phyloP scores from a whole-genome alignment of 2,329 filamentous ascomycete genomes.

The Hymenoscyphus repandus region DNA sequence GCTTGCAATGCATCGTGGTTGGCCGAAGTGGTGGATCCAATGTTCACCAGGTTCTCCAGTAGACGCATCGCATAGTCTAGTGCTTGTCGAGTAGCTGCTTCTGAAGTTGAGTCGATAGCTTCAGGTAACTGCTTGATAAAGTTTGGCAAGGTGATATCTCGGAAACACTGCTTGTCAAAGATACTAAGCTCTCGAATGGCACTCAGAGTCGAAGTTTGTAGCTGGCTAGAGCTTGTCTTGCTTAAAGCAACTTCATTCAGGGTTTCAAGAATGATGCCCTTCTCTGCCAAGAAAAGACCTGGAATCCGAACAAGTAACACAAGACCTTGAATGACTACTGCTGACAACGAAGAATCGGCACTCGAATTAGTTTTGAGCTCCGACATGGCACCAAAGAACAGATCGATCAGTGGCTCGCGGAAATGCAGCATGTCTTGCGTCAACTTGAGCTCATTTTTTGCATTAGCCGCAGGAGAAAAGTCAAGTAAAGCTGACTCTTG shows the following conservation, averaged over 20 bases:
- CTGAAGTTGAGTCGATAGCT: neutral
- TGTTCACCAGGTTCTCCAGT: constrained; percentile 1
- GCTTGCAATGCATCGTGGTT: constrained; percentile 2
- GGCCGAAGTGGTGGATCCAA: neutral
- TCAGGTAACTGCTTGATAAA: constrained; percentile 25
- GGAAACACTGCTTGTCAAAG: constrained; percentile 19
- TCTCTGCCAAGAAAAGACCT: constrained; percentile 18
- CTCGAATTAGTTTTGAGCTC: constrained; percentile 4
- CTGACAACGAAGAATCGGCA: constrained; percentile 16
- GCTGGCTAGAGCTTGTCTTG: constrained; percentile 7
- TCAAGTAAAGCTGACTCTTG: neutral
- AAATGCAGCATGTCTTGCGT: constrained; percentile 6
- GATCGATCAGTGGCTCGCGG: constrained; percentile 16
- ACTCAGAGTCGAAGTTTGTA: constrained; percentile 17
- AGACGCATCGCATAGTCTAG: constrained; percentile 12
- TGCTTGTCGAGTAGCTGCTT: neutral
- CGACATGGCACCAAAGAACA: constrained; percentile 22
- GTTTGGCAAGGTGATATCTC: constrained; percentile 19
- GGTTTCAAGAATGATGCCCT: constrained; percentile 22
- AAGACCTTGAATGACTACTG: constrained; percentile 24
- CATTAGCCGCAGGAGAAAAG: neutral
- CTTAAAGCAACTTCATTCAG: constrained; percentile 20
- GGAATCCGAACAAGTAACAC: constrained; percentile 22
- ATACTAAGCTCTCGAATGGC: constrained; percentile 23
- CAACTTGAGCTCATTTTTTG: neutral